Conservation (phyloP, 2,329 filamentous ascomycete species). For the Chrysoporthe cubensis region DNA sequence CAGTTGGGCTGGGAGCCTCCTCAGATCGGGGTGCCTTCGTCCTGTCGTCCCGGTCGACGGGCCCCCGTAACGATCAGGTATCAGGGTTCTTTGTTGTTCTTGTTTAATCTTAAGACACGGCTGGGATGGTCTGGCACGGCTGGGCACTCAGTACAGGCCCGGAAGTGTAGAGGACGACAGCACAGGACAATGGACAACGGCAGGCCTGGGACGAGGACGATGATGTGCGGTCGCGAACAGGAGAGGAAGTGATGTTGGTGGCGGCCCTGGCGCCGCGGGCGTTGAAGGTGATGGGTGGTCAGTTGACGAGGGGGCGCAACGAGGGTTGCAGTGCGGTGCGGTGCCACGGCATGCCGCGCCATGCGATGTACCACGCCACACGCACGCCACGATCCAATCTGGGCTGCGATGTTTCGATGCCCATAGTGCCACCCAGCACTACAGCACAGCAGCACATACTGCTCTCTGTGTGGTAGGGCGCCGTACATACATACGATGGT, state of each 20-base stretch:
- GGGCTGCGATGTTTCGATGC: neutral
- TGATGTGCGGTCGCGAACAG: neutral
- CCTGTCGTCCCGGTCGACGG: too few relatives aligned
- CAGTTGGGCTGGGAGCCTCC: too few relatives aligned
- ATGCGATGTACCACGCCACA: neutral
- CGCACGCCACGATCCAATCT: conserved; percentile 4
- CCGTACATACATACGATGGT: too few relatives aligned
- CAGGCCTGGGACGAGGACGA: neutral
- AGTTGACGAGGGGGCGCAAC: neutral
- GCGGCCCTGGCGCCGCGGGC: neutral
- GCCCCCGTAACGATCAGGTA: too few relatives aligned
- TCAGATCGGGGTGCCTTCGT: too few relatives aligned
- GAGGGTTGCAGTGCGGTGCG: neutral
- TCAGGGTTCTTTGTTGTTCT: too few relatives aligned
- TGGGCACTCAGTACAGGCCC: too few relatives aligned
- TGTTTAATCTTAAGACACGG: too few relatives aligned
- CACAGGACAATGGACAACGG: too few relatives aligned
- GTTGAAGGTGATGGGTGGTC: neutral
- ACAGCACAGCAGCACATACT: neutral
- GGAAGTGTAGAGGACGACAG: too few relatives aligned
- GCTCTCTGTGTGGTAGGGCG: neutral
- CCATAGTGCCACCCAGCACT: too few relatives aligned
- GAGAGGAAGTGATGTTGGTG: neutral
- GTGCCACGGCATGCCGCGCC: neutral
- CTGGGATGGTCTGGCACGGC: too few relatives aligned